phyloP scores from a whole-genome alignment of 768 basidiomycete genomes.

The Tricholoma saponaceum region DNA sequence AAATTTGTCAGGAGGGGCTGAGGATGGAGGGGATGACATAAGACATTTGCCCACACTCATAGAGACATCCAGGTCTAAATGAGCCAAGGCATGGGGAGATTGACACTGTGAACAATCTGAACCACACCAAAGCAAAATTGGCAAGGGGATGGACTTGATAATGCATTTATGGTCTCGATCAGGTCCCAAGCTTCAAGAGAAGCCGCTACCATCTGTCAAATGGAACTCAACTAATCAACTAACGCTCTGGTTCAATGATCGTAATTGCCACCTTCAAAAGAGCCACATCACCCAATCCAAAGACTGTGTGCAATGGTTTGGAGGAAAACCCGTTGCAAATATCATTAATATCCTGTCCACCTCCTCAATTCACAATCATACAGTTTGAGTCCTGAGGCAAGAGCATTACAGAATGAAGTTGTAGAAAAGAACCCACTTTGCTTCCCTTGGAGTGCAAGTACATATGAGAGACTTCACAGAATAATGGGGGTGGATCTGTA shows the following conservation, averaged over 20 bases:
- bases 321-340: conserved; percentile 8
- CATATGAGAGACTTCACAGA: too few species aligned
- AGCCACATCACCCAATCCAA: conserved; percentile 8
- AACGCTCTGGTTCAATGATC: conserved; percentile 1
- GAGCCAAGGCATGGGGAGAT: not conserved
- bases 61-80: not conserved
- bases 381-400: not conserved
- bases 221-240: not conserved
- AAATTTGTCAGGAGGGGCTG: not conserved
- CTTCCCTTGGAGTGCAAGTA: not conserved
- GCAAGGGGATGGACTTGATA: conserved; percentile 1
- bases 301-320: conserved; percentile 1
- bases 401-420: not conserved
- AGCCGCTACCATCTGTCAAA: not conserved
- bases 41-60: not conserved
- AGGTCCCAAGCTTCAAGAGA: not conserved
- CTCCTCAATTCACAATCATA: not conserved
- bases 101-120: not conserved
- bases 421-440: not conserved
- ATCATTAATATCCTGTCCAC: conserved; percentile 6
- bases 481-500: not conserved
- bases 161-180: not conserved
- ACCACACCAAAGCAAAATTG: not conserved
- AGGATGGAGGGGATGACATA: not conserved
- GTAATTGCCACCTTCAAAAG: conserved; percentile 12